Evolutionary conservation across 1,284 basidiomycete genomes (phyloP), one percentile per base, ranked within the genome.

Genomic region (Anthracocystis panici-leucophaei): DNA sequence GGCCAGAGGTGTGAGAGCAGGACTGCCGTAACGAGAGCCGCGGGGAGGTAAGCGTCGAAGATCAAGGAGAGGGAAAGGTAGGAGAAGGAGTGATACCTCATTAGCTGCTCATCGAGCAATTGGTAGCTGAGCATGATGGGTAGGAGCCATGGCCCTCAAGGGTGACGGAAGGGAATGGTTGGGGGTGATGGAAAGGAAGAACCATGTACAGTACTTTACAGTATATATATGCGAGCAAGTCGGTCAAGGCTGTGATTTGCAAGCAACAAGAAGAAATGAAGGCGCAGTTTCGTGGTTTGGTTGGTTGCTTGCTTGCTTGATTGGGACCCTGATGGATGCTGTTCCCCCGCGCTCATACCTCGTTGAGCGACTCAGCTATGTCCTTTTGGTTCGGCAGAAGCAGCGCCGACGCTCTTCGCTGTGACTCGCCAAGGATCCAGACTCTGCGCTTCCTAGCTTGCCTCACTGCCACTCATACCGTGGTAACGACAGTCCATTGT

Each of bases 31-130:
- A 69, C 53, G 46, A 69, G 27, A 21, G 57, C 56, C 1, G 53
- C 57, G 18, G 66, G 66, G 1, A 69, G 53, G 23, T 64, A 69
- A 21, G 60, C 66, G 18, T 59, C 61, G 16, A 64, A 55, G 57
- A 69, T 42, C 48, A 69, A 52, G 8, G 60, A 25, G 1, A 51
- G 27, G 7, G 53, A 59, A 5, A 29, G 42, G 35, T 60, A 69
- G 6, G 65, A 57, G 5, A 41, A 11, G 27, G 41, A 11, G 3
- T 21, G 18, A 16, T n/a, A 20, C 41, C 40, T 5, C 4, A 21
- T 3, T 41, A n/a, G 49, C 49, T 52, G 65, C 53, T 67, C 54
- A 57, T 41, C 25, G 33, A 57, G 49, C 38, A 46, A 35, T 18
- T 25, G 50, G 12, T 54, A 41, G 5, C 23, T 25, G 23, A 42